Percentiles rank a stretch among this genome's conserved stretches.
Conservation (phyloP, 2,329 filamentous ascomycete species). For the Parastagonospora avenae region DNA sequence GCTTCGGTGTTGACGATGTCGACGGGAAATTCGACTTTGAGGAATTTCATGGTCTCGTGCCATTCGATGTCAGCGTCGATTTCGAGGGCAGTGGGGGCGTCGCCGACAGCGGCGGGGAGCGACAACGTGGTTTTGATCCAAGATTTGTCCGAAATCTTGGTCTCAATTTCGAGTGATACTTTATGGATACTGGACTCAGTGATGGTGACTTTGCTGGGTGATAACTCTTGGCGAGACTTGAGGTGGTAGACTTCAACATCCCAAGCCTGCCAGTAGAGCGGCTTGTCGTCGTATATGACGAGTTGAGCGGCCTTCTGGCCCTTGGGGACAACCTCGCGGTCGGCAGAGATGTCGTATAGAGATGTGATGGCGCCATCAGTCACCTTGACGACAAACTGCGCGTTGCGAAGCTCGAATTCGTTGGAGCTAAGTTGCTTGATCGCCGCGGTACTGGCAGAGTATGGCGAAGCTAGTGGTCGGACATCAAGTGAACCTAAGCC, state of each 20-base stretch:
- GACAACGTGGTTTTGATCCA: conserved; percentile 86
- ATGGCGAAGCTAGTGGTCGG: conserved; percentile 30
- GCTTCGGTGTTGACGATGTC: conserved; percentile 90
- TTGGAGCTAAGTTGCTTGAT: conserved; percentile 61
- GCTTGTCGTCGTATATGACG: conserved; percentile 96
- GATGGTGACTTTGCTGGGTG: conserved; percentile 71
- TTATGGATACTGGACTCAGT: conserved; percentile 73
- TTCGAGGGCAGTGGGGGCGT: conserved; percentile 73
- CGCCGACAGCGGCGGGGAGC: conserved; percentile 70
- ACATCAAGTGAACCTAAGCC: conserved; percentile 51
- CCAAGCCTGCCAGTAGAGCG: conserved; percentile 96
- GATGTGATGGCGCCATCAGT: conserved; percentile 80
- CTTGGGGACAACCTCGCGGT: conserved; percentile 77
- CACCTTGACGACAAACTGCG: conserved; percentile 74
- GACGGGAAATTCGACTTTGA: conserved; percentile 98
- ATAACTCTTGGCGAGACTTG: conserved; percentile 79
- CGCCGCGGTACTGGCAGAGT: conserved; percentile 44
- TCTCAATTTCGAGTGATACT: conserved; percentile 82
- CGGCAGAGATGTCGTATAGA: conserved; percentile 73
- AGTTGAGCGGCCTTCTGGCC: conserved; percentile 83
- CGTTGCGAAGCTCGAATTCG: conserved; percentile 80
- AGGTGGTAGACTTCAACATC: conserved; percentile 97
- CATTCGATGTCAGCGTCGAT: conserved; percentile 89
- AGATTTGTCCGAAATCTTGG: conserved; percentile 84
- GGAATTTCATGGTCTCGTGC: conserved; percentile 95